Evolutionary conservation across 2,329 filamentous ascomycete species (phyloP).

Genomic region (Zalaria sp.): DNA sequence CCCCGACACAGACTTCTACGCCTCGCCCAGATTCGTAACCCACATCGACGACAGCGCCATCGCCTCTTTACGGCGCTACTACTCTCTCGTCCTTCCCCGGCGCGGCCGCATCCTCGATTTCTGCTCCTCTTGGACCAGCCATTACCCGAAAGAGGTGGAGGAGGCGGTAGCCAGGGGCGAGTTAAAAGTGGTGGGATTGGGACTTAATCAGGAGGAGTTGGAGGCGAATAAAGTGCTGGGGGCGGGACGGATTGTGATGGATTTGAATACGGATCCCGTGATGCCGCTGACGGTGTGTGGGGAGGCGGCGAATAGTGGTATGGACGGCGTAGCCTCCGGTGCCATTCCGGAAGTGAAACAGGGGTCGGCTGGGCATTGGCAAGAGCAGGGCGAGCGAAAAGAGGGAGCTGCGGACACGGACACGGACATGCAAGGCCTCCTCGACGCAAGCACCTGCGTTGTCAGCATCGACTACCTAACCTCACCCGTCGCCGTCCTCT

Average conservation of each 20-base stretch:
- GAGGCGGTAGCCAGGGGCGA: conserved; percentile 16
- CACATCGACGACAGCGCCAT: conserved; percentile 40
- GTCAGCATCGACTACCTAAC: conserved; percentile 39
- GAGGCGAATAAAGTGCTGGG: conserved; percentile 25
- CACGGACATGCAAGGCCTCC: conserved; percentile 6
- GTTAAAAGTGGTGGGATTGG: conserved; percentile 31
- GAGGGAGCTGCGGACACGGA: conserved; percentile 5
- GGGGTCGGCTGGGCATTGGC: neutral
- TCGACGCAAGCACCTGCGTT: conserved; percentile 36
- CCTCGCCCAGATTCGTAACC: conserved; percentile 34
- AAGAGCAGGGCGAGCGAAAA: too few species aligned
- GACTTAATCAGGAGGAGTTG: conserved; percentile 34
- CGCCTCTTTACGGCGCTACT: conserved; percentile 29
- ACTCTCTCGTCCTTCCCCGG: conserved; percentile 26
- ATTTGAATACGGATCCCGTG: conserved; percentile 29
- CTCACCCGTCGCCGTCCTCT: conserved; percentile 30
- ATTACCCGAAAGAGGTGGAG: conserved; percentile 24
- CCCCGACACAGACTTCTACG: conserved; percentile 24
- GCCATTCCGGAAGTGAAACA: neutral
- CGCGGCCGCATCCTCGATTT: conserved; percentile 33
- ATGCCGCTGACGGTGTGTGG: conserved; percentile 9
- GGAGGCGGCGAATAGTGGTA: conserved; percentile 1
- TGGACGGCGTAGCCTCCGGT: neutral
- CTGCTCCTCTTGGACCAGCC: conserved; percentile 36
- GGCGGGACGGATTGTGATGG: conserved; percentile 20